A percentile compares a stretch with the other conserved stretches of the same genome.
Conservation (phyloP, 148 eudicot species). For the Chenopodium formosanum region DNA sequence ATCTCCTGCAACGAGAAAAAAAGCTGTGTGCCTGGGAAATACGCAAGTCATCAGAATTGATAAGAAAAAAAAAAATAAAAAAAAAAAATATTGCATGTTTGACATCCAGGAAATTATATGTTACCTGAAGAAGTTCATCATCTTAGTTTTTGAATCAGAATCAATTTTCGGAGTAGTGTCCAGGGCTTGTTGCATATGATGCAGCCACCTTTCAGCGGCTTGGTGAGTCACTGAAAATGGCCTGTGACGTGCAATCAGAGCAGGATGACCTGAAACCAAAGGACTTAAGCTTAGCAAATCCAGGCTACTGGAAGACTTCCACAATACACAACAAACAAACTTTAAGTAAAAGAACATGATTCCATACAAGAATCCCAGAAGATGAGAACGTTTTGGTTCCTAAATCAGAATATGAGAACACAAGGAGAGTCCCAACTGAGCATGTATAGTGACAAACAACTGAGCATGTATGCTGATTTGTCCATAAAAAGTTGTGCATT, state of each 20-base stretch:
- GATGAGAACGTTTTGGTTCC: neutral
- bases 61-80: neutral
- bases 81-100: neutral
- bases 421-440: neutral
- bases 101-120: neutral
- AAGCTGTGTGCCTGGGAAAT: slow-evolving; percentile 76
- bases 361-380: neutral
- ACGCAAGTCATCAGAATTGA: neutral
- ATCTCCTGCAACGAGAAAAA: slow-evolving; percentile 91
- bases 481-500: neutral
- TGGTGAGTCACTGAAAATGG: slow-evolving; percentile 82
- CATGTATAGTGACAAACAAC: neutral
- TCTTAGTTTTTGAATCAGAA: slow-evolving; percentile 62
- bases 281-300: neutral
- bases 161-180: slow-evolving; percentile 62
- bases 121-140: slow-evolving; percentile 91
- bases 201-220: slow-evolving; percentile 94
- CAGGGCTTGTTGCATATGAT: slow-evolving; percentile 82
- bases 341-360: neutral
- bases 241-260: slow-evolving; percentile 83
- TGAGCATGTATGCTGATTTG: neutral
- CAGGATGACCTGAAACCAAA: slow-evolving; percentile 72
- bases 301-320: neutral
- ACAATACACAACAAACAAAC: neutral
- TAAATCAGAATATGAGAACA: neutral